Percentiles rank a stretch among this genome's conserved stretches.
Conservation (phyloP, 179 eudicot species). For the Patellifolia procumbens region DNA sequence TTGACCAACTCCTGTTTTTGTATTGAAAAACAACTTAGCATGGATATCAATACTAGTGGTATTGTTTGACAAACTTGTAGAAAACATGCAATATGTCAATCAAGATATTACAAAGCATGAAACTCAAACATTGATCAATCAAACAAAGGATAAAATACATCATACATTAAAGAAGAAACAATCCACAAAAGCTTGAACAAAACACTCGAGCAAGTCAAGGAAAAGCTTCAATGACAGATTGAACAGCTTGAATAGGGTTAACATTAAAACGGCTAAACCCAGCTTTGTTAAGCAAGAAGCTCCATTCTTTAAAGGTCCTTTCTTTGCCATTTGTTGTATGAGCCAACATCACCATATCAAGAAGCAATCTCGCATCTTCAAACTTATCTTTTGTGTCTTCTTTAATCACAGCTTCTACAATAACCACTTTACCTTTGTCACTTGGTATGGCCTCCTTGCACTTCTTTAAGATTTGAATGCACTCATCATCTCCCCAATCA, state of each 20-base stretch:
- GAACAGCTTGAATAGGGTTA: slow-evolving; percentile 46
- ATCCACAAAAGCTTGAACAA: not conserved
- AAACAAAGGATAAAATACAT: not conserved
- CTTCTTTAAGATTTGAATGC: slow-evolving; percentile 52
- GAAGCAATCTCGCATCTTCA: slow-evolving; percentile 49
- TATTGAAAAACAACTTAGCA: too few relatives aligned
- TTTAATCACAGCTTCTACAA: slow-evolving; percentile 59
- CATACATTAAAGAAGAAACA: not conserved
- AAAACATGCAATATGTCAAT: too few relatives aligned
- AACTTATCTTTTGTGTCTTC: slow-evolving; percentile 29
- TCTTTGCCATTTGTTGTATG: slow-evolving; percentile 74
- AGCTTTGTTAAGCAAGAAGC: slow-evolving; percentile 35
- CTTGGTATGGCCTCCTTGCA: slow-evolving; percentile 58
- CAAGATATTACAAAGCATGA: too few relatives aligned
- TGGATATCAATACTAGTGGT: too few relatives aligned
- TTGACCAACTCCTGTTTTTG: too few relatives aligned
- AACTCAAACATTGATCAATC: too few relatives aligned
- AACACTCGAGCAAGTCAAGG: slow-evolving; percentile 29
- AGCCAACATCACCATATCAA: slow-evolving; percentile 82
- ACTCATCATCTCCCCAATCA: slow-evolving; percentile 83
- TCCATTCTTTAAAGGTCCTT: slow-evolving; percentile 66
- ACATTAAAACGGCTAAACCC: slow-evolving; percentile 48
- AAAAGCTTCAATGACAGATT: slow-evolving; percentile 54
- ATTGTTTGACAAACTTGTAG: too few relatives aligned
- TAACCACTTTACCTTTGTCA: slow-evolving; percentile 62